Conservation (phyloP, 225 moss, liverwort and hornwort species). For the Polytrichum formosum region DNA sequence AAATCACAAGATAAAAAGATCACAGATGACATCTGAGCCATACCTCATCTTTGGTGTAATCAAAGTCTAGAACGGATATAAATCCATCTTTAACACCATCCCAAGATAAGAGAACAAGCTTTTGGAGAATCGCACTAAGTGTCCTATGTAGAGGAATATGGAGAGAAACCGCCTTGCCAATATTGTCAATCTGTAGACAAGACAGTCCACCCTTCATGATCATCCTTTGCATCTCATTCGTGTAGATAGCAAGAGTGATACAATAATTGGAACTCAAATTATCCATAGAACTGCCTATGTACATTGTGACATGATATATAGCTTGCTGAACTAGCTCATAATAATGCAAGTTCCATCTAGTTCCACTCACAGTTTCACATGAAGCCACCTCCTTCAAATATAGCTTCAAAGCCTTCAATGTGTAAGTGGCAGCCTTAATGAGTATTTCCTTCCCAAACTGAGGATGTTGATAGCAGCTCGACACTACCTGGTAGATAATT, state of each 20-base stretch:
- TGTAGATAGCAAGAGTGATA: too few relatives aligned
- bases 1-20: too few relatives aligned
- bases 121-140: conserved; percentile 75
- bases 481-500: conserved; percentile 50
- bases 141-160: conserved; percentile 95
- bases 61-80: conserved; percentile 50
- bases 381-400: conserved; percentile 35
- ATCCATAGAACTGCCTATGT: too few relatives aligned
- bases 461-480: conserved; percentile 35
- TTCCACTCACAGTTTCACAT: neutral
- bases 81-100: conserved; percentile 62
- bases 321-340: too few relatives aligned
- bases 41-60: conserved; percentile 69
- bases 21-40: too few relatives aligned
- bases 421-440: conserved; percentile 33
- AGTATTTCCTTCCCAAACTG: conserved; percentile 25
- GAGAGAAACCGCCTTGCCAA: conserved; percentile 9
- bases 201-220: too few relatives aligned
- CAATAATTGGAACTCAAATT: too few relatives aligned
- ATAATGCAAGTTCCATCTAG: too few relatives aligned
- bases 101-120: conserved; percentile 82
- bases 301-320: too few relatives aligned
- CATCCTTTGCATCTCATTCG: too few relatives aligned
- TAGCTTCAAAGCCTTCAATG: conserved; percentile 36
- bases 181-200: too few relatives aligned